A percentile compares a stretch with the other conserved stretches of the same genome.
Conservation (phyloP, 768 basidiomycete species). For the Tubosaeta sp. region DNA sequence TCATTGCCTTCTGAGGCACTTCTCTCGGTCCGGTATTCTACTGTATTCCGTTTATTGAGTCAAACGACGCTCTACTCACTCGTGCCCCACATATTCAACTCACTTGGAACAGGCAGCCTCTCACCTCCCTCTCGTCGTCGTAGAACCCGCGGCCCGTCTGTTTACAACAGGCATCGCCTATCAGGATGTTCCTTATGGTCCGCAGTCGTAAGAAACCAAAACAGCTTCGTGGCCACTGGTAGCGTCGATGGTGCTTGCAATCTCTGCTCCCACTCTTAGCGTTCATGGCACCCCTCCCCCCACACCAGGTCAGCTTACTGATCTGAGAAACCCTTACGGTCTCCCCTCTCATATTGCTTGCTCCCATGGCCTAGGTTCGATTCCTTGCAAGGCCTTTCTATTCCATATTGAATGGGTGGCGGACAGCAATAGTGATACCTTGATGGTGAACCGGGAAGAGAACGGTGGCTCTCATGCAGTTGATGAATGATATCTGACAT, state of each 20-base stretch:
- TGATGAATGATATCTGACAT: too few relatives aligned
- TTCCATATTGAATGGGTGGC: too few relatives aligned
- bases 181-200: slow-evolving; percentile 61
- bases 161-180: slow-evolving; percentile 71
- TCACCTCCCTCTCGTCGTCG: slow-evolving; percentile 77
- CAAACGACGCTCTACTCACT: too few relatives aligned
- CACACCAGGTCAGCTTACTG: slow-evolving; percentile 36
- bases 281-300: slow-evolving; percentile 46
- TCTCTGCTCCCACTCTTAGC: slow-evolving; percentile 48
- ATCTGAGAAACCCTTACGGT: slow-evolving; percentile 41
- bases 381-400: too few relatives aligned
- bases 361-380: too few relatives aligned
- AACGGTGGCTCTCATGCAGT: too few relatives aligned
- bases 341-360: slow-evolving; percentile 71
- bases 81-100: slow-evolving; percentile 78
- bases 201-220: slow-evolving; percentile 41
- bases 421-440: too few relatives aligned
- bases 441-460: too few relatives aligned
- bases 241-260: slow-evolving; percentile 48
- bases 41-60: too few relatives aligned
- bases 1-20: too few relatives aligned
- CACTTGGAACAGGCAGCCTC: slow-evolving; percentile 81
- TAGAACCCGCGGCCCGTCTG: slow-evolving; percentile 60
- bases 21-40: too few relatives aligned
- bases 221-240: slow-evolving; percentile 40